phyloP scores from a whole-genome alignment of 495 filamentous ascomycete species.

The Tuber calosporum region DNA sequence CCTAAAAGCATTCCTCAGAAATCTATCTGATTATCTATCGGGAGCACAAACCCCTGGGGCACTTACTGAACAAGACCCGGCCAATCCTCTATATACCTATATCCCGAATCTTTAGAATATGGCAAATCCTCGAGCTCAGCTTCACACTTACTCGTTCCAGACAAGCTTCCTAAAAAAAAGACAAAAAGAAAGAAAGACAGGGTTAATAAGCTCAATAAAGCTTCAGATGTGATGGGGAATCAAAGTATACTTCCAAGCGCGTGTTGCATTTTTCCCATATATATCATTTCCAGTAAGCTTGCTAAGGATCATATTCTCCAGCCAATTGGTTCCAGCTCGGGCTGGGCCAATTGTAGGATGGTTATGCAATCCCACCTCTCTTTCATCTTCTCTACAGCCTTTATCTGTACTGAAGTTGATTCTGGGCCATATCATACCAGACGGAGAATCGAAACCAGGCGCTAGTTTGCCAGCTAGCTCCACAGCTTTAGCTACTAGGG shows the following conservation, averaged over 20 bases:
- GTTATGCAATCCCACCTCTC: conserved; percentile 29
- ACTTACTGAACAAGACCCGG: conserved; percentile 41
- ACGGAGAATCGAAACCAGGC: conserved; percentile 41
- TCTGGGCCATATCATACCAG: conserved; percentile 42
- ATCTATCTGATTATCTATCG: not conserved
- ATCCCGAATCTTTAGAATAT: not conserved
- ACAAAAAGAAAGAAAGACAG: not conserved
- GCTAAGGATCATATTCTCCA: conserved; percentile 37
- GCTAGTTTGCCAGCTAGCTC: conserved; percentile 36
- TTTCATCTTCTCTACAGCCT: conserved; percentile 38
- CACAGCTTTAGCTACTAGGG: conserved; percentile 32
- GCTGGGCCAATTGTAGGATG: conserved; percentile 40
- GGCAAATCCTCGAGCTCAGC: not conserved
- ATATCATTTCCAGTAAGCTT: conserved; percentile 36
- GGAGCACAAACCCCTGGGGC: not conserved
- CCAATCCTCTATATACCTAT: conserved; percentile 40
- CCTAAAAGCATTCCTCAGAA: conserved; percentile 24
- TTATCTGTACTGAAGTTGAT: conserved; percentile 34
- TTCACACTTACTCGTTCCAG: conserved; percentile 36
- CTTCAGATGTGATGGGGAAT: not conserved
- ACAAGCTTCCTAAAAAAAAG: conserved; percentile 32
- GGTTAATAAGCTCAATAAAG: not conserved
- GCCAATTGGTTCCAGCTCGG: conserved; percentile 40
- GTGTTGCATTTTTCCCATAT: conserved; percentile 39
- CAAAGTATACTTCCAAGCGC: conserved; percentile 37